Base-by-base conservation (phyloP, 352 stramenopile species). In the Nothophytophthora sp. region DNA sequence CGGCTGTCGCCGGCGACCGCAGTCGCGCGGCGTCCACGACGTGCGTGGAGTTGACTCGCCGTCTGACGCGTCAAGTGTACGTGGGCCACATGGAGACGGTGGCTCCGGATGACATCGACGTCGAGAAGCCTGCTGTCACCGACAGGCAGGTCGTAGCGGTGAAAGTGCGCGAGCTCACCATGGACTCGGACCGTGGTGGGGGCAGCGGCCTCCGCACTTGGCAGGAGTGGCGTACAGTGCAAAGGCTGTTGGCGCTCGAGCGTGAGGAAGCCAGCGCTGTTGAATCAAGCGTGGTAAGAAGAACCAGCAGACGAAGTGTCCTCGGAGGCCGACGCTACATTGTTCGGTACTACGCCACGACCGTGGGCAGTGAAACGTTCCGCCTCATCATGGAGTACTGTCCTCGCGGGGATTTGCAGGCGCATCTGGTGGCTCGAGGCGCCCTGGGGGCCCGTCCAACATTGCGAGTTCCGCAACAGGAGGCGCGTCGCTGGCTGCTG, bases 351-450 rank as follows among this genome's bases (percentile, higher is more conserved):
- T 61, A 60, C 20, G 46, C 53, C 34, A 73, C 74, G 30, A 77
- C 70, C 18, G 60, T 84, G 27, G 60, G 76, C 22, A 69, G 67
- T 22, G 56, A 76, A 29, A 65, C 51, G 15, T 60, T 81, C 33
- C 75, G 75, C 23, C 55, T 87, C 24, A 69, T 80, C 44, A 86
- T 87, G 64, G 76, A 90, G 33, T 85, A 68, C 43, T 89, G 80
- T 50, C 50, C 54, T 1, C 49, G 64, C 22, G 66, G 75, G 9
- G 77, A 88, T 36, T 61, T 91, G 15, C 70, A 73, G 11, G 60
- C 63, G 20, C 63, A 73, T n/a, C 24, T 81, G n/a, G 48, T 62
- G 22, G 51, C 43, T 33, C 22, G 45, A 55, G 36, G 53, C 11
- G 42, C 65, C 0, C 42, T 61, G 18, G 47, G 44, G 5, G 36